phyloP scores from a whole-genome alignment of 768 basidiomycete genomes.

The Tylopilus rubrobrunneus region DNA sequence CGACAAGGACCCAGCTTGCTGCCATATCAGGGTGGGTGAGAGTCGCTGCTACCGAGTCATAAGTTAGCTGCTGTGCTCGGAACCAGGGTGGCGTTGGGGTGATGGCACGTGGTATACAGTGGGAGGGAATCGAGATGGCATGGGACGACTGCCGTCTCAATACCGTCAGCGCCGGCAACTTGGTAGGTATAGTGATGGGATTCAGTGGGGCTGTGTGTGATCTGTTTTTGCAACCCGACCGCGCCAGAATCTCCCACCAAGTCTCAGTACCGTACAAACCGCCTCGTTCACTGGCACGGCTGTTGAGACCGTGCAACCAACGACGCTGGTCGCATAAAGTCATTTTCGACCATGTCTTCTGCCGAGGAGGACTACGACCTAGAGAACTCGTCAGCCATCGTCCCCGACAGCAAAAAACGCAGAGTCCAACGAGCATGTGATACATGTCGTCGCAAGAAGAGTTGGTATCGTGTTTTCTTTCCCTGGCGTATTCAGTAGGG shows the following conservation, averaged over 20 bases:
- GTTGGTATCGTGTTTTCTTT: constrained; percentile 39
- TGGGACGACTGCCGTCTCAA: neutral
- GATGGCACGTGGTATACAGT: neutral
- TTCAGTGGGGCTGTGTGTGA: neutral
- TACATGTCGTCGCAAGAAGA: constrained; percentile 80
- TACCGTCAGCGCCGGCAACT: neutral
- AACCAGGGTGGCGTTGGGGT: neutral
- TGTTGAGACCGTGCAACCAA: no score
- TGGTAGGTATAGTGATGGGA: neutral
- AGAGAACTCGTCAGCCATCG: constrained; percentile 28
- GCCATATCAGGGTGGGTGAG: no score
- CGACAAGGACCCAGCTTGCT: no score
- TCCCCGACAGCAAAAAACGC: constrained; percentile 56
- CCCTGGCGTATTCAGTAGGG: neutral
- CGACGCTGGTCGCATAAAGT: neutral
- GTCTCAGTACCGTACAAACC: neutral
- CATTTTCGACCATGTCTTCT: neutral
- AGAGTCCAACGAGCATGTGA: constrained; percentile 79
- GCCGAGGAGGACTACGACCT: constrained; percentile 54
- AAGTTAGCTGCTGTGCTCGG: no score
- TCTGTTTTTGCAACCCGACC: no score
- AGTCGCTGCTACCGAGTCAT: no score
- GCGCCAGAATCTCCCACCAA: neutral
- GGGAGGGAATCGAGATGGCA: neutral
- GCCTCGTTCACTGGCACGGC: neutral